Base-by-base conservation (phyloP, 805 yeast genomes). In the Schwanniomyces polymorphus region DNA sequence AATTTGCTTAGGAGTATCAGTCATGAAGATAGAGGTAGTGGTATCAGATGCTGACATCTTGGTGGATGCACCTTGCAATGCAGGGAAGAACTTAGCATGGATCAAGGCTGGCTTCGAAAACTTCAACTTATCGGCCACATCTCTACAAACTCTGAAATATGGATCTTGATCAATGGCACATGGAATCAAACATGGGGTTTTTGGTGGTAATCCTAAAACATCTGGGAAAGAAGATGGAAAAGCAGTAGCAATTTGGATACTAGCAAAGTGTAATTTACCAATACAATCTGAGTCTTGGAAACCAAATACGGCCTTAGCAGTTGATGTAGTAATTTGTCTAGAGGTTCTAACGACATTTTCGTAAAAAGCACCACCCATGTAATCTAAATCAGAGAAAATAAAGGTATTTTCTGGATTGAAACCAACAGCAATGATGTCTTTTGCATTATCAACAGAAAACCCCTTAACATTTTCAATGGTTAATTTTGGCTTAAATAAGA, bases 131-230 rank as follows among this genome's bases (percentile, higher is more conserved):
- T 85, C 91, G 9, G 99, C 97, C 55, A 94, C 99, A 66, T 94
- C 99, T 72, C 99, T 81, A 70, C 97, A 89, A 18, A 94, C 95
- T 70, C 99, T 81, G 76, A 94, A 94, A 70, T 94, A 94, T 27
- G 99, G 98, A 68, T 94, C 99, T 76, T 92, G 99, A 67, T 94
- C 99, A 65, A 94, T 94, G 41, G 99, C 99, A 78, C 99, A 94
- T 34, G 99, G 99, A 67, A 94, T 94, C 67, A 94, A 76, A 70
- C 97, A 90, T 52, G 97, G 98, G 0, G 97, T 90, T 74, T 91
- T 94, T 42, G 84, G 75, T 40, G 95, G 89, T 59, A 85, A 71
- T 6, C 89, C 97, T 57, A 94, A 80, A 21, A 94, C 87, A 53
- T 86, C 96, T 2, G 98, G 99, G 80, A 89, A 94, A 11, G 97